A percentile compares a stretch with the other conserved stretches of the same genome.
Conservation (phyloP, 1,284 basidiomycete genomes). For the Apiotrichum akiyoshidainum region DNA sequence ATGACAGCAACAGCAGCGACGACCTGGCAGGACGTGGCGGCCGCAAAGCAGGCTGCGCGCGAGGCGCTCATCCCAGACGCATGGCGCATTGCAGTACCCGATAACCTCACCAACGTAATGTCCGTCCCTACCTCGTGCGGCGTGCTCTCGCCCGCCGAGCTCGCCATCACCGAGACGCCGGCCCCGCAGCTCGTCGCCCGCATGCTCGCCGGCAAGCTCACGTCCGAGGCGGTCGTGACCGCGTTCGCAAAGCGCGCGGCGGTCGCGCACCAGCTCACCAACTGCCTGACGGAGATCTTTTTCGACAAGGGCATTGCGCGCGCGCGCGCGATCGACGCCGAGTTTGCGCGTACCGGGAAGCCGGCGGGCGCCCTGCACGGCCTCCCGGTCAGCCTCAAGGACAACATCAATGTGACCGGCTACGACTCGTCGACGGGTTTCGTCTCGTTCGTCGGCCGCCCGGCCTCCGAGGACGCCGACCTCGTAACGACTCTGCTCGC, state of each 20-base stretch:
- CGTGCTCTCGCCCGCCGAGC: conserved; percentile 59
- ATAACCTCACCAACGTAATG: conserved; percentile 53
- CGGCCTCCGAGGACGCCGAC: conserved; percentile 16
- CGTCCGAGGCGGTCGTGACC: conserved; percentile 25
- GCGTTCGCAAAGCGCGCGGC: conserved; percentile 73
- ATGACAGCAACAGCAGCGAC: not conserved
- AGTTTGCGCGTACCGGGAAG: conserved; percentile 44
- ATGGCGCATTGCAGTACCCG: conserved; percentile 51
- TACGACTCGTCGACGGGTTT: conserved; percentile 38
- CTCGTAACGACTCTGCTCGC: conserved; percentile 16
- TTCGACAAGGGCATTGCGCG: conserved; percentile 45
- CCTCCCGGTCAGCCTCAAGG: conserved; percentile 51
- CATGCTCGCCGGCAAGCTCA: conserved; percentile 24
- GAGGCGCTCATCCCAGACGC: conserved; percentile 58
- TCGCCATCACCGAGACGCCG: conserved; percentile 62
- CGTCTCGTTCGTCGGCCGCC: conserved; percentile 12
- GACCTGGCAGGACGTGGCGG: conserved; percentile 56
- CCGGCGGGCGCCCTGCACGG: conserved; percentile 52
- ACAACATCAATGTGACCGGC: conserved; percentile 23
- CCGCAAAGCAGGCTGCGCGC: conserved; percentile 56
- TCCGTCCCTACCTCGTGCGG: conserved; percentile 61
- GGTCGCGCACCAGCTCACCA: conserved; percentile 68
- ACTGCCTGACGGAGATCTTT: conserved; percentile 51
- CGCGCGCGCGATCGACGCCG: conserved; percentile 48
- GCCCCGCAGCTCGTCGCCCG: conserved; percentile 28